These are phyloP conservation scores for Loxodes magnus DNA, from an alignment of 73 alveolate genomes.

Conservation along the genomic window DNA sequence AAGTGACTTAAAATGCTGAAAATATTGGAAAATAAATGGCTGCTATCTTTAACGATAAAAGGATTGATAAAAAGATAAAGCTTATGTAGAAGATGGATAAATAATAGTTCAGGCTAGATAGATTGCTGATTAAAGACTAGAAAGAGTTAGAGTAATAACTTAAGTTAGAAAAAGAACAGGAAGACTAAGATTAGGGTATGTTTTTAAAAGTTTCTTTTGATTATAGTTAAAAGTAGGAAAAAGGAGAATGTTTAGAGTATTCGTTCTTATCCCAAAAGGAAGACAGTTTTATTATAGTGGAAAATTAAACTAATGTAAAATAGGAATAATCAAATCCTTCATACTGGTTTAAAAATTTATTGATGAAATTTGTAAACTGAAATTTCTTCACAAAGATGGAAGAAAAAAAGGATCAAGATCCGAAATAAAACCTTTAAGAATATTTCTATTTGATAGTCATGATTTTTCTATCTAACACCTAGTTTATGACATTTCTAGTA, in stretches of 20 bases:
- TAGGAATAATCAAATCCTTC: no score
- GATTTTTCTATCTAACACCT: not conserved
- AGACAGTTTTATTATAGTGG: no score
- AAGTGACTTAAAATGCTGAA: not conserved
- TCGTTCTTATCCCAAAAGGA: no score
- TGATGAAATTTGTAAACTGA: no score
- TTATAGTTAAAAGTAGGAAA: no score
- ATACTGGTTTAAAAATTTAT: no score
- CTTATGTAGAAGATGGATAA: not conserved
- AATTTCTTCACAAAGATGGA: no score
- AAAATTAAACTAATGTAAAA: no score
- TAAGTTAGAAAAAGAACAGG: not conserved
- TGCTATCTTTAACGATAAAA: not conserved
- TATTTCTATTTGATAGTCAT: not conserved
- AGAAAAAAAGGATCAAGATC: no score
- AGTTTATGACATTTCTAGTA: not conserved
- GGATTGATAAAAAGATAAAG: not conserved
- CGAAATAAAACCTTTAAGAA: not conserved
- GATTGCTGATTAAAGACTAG: not conserved
- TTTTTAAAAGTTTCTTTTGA: no score
- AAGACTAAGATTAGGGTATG: not conserved
- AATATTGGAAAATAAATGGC: slow-evolving; percentile 6
- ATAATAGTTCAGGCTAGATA: not conserved
- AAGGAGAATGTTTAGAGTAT: no score
- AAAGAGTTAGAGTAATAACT: not conserved